A percentile compares a stretch with the other conserved stretches of the same genome.
Conservation (phyloP, 257 asterid species). For the Salvia splendens region DNA sequence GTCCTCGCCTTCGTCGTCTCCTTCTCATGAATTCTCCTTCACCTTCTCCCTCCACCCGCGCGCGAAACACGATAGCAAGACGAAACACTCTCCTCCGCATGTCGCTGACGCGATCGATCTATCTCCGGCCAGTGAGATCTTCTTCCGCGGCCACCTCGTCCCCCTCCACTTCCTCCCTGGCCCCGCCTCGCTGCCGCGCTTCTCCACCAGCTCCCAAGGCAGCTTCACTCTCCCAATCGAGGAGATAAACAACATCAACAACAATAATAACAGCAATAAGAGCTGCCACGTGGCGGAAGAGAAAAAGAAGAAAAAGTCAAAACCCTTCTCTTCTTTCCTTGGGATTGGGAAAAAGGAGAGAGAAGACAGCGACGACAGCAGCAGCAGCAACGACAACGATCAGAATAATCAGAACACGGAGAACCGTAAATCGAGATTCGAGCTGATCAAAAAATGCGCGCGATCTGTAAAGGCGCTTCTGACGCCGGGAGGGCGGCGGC, state of each 20-base stretch:
- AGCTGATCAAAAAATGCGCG: constrained; percentile 46
- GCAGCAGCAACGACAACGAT: too few species aligned
- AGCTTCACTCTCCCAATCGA: constrained; percentile 60
- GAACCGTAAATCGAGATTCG: constrained; percentile 53
- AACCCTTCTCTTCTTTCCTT: constrained; percentile 61
- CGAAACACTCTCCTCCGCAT: constrained; percentile 38
- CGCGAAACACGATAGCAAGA: not conserved
- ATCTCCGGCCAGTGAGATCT: constrained; percentile 92
- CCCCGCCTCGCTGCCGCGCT: constrained; percentile 58
- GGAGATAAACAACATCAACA: constrained; percentile 25
- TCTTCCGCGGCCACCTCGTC: constrained; percentile 88
- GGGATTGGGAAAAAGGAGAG: constrained; percentile 46
- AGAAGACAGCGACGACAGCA: constrained; percentile 23
- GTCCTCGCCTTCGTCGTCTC: constrained; percentile 45
- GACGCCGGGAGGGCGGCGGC: constrained; percentile 38
- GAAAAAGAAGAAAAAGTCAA: constrained; percentile 49
- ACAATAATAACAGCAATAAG: not conserved
- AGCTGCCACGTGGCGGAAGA: constrained; percentile 15
- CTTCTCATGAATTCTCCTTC: constrained; percentile 90
- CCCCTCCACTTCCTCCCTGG: constrained; percentile 85
- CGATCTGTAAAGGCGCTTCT: constrained; percentile 55
- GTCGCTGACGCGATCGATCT: constrained; percentile 64
- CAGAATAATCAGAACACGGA: constrained; percentile 16
- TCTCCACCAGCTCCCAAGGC: constrained; percentile 65
- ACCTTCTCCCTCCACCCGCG: constrained; percentile 62